These are phyloP conservation scores for Penicillium freii DNA, from an alignment of 2,329 filamentous ascomycete species.

Conservation along the genomic window DNA sequence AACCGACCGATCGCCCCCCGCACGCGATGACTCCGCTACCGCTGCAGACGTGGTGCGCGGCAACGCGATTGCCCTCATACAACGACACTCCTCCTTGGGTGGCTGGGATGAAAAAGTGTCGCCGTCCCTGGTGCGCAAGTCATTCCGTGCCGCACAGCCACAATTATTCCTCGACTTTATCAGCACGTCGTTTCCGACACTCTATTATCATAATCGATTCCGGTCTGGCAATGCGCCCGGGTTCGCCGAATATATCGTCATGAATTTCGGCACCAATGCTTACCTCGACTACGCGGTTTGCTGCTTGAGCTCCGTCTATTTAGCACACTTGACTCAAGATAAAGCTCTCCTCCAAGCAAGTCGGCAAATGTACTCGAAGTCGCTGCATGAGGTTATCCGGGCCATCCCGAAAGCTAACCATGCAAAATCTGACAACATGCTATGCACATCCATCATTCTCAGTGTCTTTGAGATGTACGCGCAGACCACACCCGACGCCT, in stretches of 20 bases:
- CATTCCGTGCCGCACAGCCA: slow-evolving; percentile 22
- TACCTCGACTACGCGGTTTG: slow-evolving; percentile 29
- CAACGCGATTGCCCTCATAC: slow-evolving; percentile 29
- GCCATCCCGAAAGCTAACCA: slow-evolving; percentile 27
- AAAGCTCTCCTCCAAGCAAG: slow-evolving; percentile 22
- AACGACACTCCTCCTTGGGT: slow-evolving; percentile 17
- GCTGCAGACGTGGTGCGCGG: slow-evolving; percentile 21
- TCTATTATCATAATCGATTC: slow-evolving; percentile 31
- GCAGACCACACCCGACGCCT: slow-evolving; percentile 36
- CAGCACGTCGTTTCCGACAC: slow-evolving; percentile 28
- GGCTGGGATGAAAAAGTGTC: slow-evolving; percentile 23
- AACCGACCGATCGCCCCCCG: neutral
- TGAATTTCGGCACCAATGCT: slow-evolving; percentile 23
- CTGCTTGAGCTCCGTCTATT: slow-evolving; percentile 29
- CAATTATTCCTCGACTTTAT: slow-evolving; percentile 28
- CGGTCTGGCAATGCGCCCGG: slow-evolving; percentile 23
- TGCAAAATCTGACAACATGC: slow-evolving; percentile 33
- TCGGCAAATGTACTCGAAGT: slow-evolving; percentile 33
- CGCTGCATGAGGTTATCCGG: slow-evolving; percentile 31
- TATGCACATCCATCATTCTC: slow-evolving; percentile 39
- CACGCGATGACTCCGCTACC: slow-evolving; percentile 1
- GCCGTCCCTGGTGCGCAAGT: slow-evolving; percentile 23
- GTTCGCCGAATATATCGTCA: slow-evolving; percentile 25
- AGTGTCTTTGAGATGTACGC: slow-evolving; percentile 44
- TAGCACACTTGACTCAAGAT: slow-evolving; percentile 27